These are phyloP conservation scores for Colletotrichum gloeosporioides DNA, from an alignment of 2,329 filamentous ascomycete species.

Conservation along the genomic window DNA sequence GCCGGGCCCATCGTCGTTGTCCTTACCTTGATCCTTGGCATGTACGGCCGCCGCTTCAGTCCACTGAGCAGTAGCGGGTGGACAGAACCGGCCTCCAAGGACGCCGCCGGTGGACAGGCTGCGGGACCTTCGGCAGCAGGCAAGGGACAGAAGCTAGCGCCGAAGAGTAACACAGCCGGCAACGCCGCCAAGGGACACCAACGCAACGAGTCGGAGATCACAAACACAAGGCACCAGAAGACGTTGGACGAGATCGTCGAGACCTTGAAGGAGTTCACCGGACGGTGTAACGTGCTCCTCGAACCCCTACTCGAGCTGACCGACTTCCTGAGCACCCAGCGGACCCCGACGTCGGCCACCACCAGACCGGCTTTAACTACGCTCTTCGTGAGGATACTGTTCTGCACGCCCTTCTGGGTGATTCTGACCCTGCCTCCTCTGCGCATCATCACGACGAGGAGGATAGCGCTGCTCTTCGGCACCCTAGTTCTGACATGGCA, in stretches of 20 bases:
- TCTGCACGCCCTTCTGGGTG: conserved; percentile 90
- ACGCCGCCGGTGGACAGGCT: conserved; percentile 14
- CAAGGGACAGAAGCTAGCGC: conserved; percentile 3
- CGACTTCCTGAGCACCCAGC: conserved; percentile 90
- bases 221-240: conserved; percentile 82
- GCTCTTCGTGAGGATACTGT: conserved; percentile 85
- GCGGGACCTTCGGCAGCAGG: not conserved
- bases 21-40: conserved; percentile 79
- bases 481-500: conserved; percentile 92
- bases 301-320: conserved; percentile 89
- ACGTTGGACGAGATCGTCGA: conserved; percentile 97
- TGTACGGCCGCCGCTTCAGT: conserved; percentile 91
- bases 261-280: conserved; percentile 87
- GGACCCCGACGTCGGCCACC: conserved; percentile 88
- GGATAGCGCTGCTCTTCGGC: conserved; percentile 84
- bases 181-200: conserved; percentile 40
- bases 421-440: conserved; percentile 81
- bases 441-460: conserved; percentile 83
- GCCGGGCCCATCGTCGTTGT: conserved; percentile 87
- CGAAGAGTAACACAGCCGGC: conserved; percentile 28
- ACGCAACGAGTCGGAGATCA: conserved; percentile 59
- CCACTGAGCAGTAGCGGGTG: conserved; percentile 87
- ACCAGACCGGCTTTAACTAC: conserved; percentile 89
- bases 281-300: conserved; percentile 87
- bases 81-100: conserved; percentile 51